phyloP scores from a whole-genome alignment of 2,329 filamentous ascomycete species.

The Cladophialophora chaetospira region DNA sequence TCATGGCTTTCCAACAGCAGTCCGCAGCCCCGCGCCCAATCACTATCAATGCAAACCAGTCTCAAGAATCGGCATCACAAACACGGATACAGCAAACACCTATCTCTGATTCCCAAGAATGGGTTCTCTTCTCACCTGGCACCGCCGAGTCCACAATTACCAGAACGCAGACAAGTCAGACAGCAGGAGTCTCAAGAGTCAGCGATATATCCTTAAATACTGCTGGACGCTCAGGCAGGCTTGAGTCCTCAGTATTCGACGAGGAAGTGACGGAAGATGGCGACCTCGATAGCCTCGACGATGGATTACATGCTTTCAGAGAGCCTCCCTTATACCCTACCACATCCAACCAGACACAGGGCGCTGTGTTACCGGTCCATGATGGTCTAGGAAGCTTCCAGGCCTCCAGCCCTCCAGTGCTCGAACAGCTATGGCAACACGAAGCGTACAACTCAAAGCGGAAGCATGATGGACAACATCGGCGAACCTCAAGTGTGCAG shows the following conservation, averaged over 20 bases:
- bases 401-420: constrained; percentile 63
- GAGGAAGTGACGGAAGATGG: constrained; percentile 61
- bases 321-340: constrained; percentile 55
- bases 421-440: constrained; percentile 86
- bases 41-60: constrained; percentile 20
- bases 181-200: constrained; percentile 69
- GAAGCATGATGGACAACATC: constrained; percentile 49
- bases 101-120: constrained; percentile 77
- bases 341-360: constrained; percentile 50
- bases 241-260: constrained; percentile 51
- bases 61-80: constrained; percentile 30
- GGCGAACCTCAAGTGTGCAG: constrained; percentile 60
- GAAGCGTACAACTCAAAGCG: constrained; percentile 79
- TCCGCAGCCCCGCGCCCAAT: constrained; percentile 27
- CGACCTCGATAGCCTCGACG: constrained; percentile 90
- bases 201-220: constrained; percentile 81
- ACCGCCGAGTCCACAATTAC: constrained; percentile 66
- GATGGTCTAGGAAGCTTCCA: constrained; percentile 88
- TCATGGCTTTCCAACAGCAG: constrained; percentile 31
- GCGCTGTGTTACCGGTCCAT: constrained; percentile 81
- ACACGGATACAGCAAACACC: constrained; percentile 29
- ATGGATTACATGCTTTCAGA: constrained; percentile 85
- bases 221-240: constrained; percentile 61
- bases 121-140: constrained; percentile 88
- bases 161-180: constrained; percentile 66